A percentile compares a stretch with the other conserved stretches of the same genome.
phyloP scores from a whole-genome alignment of 352 stramenopile genomes.

The Phytopythium mirpurense region DNA sequence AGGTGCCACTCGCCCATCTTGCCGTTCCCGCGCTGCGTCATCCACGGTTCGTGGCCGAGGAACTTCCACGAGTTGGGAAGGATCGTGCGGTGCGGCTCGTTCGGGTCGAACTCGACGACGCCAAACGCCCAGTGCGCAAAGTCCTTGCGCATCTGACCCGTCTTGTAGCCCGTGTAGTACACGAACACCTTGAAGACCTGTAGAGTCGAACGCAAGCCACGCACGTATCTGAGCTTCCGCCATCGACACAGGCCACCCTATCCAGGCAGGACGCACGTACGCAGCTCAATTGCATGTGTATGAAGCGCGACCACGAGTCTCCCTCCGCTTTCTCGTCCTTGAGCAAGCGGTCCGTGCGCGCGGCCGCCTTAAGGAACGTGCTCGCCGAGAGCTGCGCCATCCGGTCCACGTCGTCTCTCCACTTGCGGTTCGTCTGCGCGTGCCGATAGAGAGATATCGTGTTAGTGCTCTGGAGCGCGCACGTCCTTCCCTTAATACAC shows the following conservation, averaged over 20 bases:
- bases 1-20: constrained; percentile 75
- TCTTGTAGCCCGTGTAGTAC: constrained; percentile 83
- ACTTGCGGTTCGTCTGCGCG: constrained; percentile 42
- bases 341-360: constrained; percentile 28
- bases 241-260: no score
- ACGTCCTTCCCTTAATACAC: neutral
- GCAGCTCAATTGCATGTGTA: constrained; percentile 68
- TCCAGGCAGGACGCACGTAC: constrained; percentile 33
- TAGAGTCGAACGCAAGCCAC: neutral
- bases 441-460: no score
- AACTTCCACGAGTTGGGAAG: constrained; percentile 80
- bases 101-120: constrained; percentile 67
- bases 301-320: constrained; percentile 59
- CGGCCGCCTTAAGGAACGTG: constrained; percentile 32
- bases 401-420: constrained; percentile 38
- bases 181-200: constrained; percentile 73
- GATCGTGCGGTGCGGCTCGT: constrained; percentile 48
- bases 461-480: no score
- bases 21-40: constrained; percentile 47
- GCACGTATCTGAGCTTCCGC: no score
- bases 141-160: constrained; percentile 51
- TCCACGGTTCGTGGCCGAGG: constrained; percentile 57
- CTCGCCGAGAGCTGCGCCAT: constrained; percentile 39
- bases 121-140: constrained; percentile 73
- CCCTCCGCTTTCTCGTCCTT: constrained; percentile 33